Evolutionary conservation across 177 flowering plant genomes (phyloP), one percentile per base, ranked within the genome.

Genomic region (Vitis hybrid): DNA sequence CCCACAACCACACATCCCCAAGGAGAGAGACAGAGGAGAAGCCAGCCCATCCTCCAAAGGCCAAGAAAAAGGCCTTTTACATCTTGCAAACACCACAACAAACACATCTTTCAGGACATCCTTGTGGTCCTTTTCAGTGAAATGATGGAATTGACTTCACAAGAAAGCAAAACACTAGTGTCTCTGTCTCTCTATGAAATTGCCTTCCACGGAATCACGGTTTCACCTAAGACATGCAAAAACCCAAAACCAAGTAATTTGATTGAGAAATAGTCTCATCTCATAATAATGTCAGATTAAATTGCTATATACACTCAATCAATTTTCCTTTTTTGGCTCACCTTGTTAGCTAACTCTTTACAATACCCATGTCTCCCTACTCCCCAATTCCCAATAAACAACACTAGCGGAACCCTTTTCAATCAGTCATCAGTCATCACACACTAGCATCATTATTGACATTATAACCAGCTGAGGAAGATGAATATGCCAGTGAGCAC

Each of bases 401-500:
- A 20, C 30, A 27, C 4, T 27, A 27, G 30, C 30, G 30, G 30
- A 27, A 27, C 30, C 30, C 30, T 27, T 27, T 27, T 27, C 30
- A 27, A 27, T 27, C 30, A 27, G 30, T 27, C 30, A 27, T 27
- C 30, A 27, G 30, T 27, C 30, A 27, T 27, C 30, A 27, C 30
- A 27, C 30, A 3, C 30, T 27, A 27, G 30, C 30, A 41, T 41
- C 9, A 41, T 5, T 41, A 41, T 5, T 1, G 9, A 8, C 46
- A 41, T 41, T 27, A 74, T 69, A 71, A 51, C 63, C 74, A 24
- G 76, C 79, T 1, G 93, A 86, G 2, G 87, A 85, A 68, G 90
- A 84, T 9, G 92, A 88, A 75, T 88, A 87, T 58, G 78, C 83
- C 14, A 91, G 69, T 3, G 96, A 92, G 71, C 80, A 73, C 35